These are phyloP conservation scores for Cyberlindnera sargentensis DNA, from an alignment of 805 yeast species.

Conservation along the genomic window DNA sequence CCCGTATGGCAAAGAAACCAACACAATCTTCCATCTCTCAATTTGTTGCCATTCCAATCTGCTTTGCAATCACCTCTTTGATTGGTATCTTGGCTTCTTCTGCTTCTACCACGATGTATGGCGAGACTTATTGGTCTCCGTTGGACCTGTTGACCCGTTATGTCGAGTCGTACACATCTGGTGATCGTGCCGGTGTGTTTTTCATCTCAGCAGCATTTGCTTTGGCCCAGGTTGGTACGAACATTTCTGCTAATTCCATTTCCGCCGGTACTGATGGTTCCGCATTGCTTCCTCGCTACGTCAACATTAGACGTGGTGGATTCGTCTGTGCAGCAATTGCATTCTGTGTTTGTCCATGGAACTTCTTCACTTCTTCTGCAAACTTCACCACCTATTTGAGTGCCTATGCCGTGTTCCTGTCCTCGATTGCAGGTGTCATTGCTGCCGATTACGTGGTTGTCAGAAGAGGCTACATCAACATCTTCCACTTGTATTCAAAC, in stretches of 20 bases:
- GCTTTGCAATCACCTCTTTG: slow-evolving; percentile 74
- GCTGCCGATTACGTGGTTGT: slow-evolving; percentile 63
- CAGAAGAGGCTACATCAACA: slow-evolving; percentile 61
- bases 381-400: slow-evolving; percentile 74
- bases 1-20: slow-evolving; percentile 67
- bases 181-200: slow-evolving; percentile 77
- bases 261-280: slow-evolving; percentile 72
- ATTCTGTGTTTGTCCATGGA: slow-evolving; percentile 77
- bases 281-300: slow-evolving; percentile 54
- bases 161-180: slow-evolving; percentile 44
- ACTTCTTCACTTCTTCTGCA: slow-evolving; percentile 59
- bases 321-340: slow-evolving; percentile 70
- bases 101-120: slow-evolving; percentile 63
- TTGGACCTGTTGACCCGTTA: slow-evolving; percentile 56
- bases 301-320: slow-evolving; percentile 77
- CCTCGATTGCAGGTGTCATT: slow-evolving; percentile 75
- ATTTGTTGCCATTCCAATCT: slow-evolving; percentile 60
- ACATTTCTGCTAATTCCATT: slow-evolving; percentile 66
- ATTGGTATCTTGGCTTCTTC: slow-evolving; percentile 84
- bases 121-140: slow-evolving; percentile 78
- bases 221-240: slow-evolving; percentile 73
- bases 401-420: slow-evolving; percentile 77
- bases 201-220: slow-evolving; percentile 66
- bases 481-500: slow-evolving; percentile 59
- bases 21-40: slow-evolving; percentile 48